Percentiles rank a stretch among this genome's conserved stretches.
phyloP scores from a whole-genome alignment of 768 basidiomycete genomes.

The Hirschioporus abietinus region DNA sequence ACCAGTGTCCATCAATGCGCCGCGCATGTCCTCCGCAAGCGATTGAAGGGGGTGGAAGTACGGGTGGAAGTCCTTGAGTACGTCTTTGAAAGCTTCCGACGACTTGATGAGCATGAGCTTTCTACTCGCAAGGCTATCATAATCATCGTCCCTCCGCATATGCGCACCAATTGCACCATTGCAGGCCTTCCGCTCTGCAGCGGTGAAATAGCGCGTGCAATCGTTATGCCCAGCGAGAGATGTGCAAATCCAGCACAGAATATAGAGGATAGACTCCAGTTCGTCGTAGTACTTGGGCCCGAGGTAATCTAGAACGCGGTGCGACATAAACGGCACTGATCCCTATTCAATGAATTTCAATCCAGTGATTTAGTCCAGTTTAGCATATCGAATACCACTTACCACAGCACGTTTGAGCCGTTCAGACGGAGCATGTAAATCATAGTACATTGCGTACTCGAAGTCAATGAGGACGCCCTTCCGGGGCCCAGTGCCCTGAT shows the following conservation, averaged over 20 bases:
- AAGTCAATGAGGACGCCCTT: neutral
- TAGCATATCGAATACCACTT: neutral
- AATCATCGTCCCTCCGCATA: neutral
- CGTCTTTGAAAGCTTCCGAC: neutral
- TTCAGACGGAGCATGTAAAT: neutral
- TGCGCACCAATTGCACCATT: neutral
- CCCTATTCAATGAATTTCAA: neutral
- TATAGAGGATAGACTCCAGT: conserved; percentile 1
- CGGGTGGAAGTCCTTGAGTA: neutral
- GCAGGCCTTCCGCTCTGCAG: neutral
- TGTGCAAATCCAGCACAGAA: neutral
- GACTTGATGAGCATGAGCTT: neutral
- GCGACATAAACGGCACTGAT: neutral
- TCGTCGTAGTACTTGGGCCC: neutral
- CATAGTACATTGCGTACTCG: neutral
- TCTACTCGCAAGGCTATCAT: neutral
- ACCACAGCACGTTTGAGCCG: neutral
- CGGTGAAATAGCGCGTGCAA: neutral
- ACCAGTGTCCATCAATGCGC: neutral
- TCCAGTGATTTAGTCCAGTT: neutral
- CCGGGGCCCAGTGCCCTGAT: neutral
- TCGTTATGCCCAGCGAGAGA: neutral
- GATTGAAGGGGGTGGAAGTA: neutral
- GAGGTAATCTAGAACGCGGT: neutral
- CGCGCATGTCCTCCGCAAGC: neutral